Evolutionary conservation across 495 filamentous ascomycete species (phyloP), one percentile per base, ranked within the genome.

Genomic region (Penicillium macrosclerotiorum): DNA sequence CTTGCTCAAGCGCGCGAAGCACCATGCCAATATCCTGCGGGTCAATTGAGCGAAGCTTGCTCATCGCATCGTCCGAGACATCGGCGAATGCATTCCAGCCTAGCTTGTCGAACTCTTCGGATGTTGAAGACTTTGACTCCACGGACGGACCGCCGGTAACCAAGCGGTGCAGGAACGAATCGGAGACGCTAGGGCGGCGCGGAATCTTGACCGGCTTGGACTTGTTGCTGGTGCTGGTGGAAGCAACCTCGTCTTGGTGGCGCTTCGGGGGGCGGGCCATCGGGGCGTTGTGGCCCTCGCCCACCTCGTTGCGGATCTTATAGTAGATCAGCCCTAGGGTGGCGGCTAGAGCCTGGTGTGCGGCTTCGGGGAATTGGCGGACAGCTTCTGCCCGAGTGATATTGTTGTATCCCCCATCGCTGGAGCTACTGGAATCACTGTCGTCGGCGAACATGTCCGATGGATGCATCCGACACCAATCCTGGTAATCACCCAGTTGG

Each of bases 271-370:
- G 60, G 17, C 66, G 61, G 14, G 45, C 41, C 18, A 63, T 48
- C 3, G 40, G 60, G 3, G 55, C 44, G 33, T 57, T 54, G 1
- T 56, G 62, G 2, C 60, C 62, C 23, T 70, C 69, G 1, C 69
- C 67, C 4, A 67, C 63, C 40, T 70, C 65, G 27, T 72, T 72
- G 7, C 67, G 67, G 27, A 72, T 72, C 49, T 70, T 70, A 45
- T 67, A 68, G 43, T 70, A 72, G 3, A 69, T 61, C 16, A 72
- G 49, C 20, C 69, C 69, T 8, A 70, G 37, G 3, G 59, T 68
- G n/a, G 67, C 69, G 14, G 69, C 69, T 1, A 72, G 54, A 1
- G 69, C 69, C 47, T 70, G 69, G 38, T 69, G 69, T 17, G 65
- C 65, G 23, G 67, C 65, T 34, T 72, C 69, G 4, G 69, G 69